Evolutionary conservation across 202 grass and related monocot species (phyloP), one percentile per base, ranked within the genome.

Genomic region (Elaeis oleifera): DNA sequence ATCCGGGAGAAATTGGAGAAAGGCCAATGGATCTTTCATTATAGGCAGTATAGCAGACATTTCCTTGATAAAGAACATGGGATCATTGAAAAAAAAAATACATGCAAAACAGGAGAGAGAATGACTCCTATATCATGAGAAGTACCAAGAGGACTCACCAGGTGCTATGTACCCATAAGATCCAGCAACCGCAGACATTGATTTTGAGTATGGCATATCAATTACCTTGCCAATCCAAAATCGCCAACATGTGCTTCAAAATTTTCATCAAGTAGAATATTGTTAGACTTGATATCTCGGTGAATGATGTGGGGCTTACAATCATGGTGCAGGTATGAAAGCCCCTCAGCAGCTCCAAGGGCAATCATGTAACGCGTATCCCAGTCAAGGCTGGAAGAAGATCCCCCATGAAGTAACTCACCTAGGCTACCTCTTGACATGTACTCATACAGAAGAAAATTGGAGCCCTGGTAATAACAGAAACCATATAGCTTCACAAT

Each of bases 81-180:
- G 36, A 14, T 44, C 16, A 84, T 50, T 16, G 49, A 19, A 78
- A 51, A 69, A 71, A 23, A 23, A 52, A 62, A 22, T 19, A 50
- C 32, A 36, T 9, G 32, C 36, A 44, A 44, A 44, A 44, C 36
- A 44, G 36, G 11, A 44, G 36, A 44, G 36, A 17, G 57, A 25
- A 17, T 13, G 24, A 54, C 5, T 18, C 16, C 4, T 16, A 44
- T 36, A 32, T 23, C 36, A 44, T 44, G 36, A 44, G 36, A 55
- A 67, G 27, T 67, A 15, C 24, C 24, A 50, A 4, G 22, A 17
- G 50, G 13, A 77, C 82, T 92, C 52, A 94, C 94, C 94, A 58
- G 94, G 94, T 36, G 94, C 94, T 77, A 99, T 99, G 73, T 99
- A 99, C 53, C 94, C 94, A 29, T 99, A 99, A 55, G 94, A 99